Base-by-base conservation (phyloP, 2,329 filamentous ascomycete genomes). In the Calycina marina region DNA sequence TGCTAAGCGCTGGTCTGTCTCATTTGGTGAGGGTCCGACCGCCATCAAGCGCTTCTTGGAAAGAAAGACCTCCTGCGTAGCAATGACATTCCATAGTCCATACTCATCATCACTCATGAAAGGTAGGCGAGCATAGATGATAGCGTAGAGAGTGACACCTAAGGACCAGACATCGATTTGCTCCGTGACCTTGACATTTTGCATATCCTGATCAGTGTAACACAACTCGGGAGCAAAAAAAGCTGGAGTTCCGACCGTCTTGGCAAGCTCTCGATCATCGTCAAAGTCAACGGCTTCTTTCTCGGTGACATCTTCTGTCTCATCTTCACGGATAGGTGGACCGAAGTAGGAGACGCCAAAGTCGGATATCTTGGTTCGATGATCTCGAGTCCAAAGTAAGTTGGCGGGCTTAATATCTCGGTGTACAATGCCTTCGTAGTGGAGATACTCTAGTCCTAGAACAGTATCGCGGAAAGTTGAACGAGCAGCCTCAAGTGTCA, bases 271-370 rank as follows among this genome's bases (percentile, higher is more conserved):
- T 38, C 93, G 73, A 40, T 93, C 86, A 52, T 94, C 84, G 46
- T 94, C 86, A 37, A 93, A 74, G 48, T 93, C 83, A 25, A 73
- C 75, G 8, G 82, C 80, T 53, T 94, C 86, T 1, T 77, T 82
- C 51, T 92, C 82, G 4, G 78, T 78, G 12, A 62, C 75, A 36
- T 85, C 78, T 37, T 83, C 77, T 22, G 74, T 69, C 46, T 92
- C 83, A 32, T 80, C 81, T 28, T 93, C 83, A 24, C 82, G 70
- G 36, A 86, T 80, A 2, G 84, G 84, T 31, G 84, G 75, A 16
- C 90, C 90, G 40, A 98, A 83, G 55, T 96, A 98, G 1, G 90
- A 98, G 2, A 98, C 90, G 18, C 90, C 90, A 60, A 98, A 98
- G 51, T 98, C 90, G 4, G 90, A 96, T 39, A 98, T 98, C 63